Conservation (phyloP, 495 filamentous ascomycete genomes). For the Trichocladium uniseriatum region DNA sequence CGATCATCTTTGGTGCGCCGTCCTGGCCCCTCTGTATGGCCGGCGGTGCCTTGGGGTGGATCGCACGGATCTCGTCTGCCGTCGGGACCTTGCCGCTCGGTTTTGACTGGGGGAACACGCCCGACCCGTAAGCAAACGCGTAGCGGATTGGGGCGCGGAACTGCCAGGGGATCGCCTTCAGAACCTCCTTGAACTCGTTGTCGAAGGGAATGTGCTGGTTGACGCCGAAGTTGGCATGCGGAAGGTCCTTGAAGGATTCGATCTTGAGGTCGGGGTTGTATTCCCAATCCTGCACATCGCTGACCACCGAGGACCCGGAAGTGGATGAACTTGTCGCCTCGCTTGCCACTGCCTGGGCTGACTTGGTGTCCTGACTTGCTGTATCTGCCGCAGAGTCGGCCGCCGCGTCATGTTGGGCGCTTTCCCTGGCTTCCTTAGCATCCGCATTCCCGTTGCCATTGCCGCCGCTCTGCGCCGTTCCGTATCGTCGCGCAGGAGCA, state of each 20-base stretch:
- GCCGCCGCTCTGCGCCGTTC: conserved; percentile 9
- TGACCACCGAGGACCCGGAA: conserved; percentile 24
- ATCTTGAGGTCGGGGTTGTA: conserved; percentile 67
- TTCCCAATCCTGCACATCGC: conserved; percentile 56
- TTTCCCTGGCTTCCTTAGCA: conserved; percentile 15
- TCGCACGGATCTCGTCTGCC: conserved; percentile 44
- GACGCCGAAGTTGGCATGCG: conserved; percentile 78
- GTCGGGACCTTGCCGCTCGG: conserved; percentile 34
- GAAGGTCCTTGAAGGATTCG: conserved; percentile 74
- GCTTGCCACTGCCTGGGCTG: conserved; percentile 15
- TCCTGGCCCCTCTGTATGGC: conserved; percentile 75
- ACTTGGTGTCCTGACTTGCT: conserved; percentile 18
- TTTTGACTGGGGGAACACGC: conserved; percentile 79
- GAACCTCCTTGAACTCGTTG: conserved; percentile 81
- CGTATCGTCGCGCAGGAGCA: conserved; percentile 12
- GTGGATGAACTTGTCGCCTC: conserved; percentile 22
- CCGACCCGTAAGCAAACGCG: conserved; percentile 94
- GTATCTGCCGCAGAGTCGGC: conserved; percentile 18
- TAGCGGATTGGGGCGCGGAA: conserved; percentile 91
- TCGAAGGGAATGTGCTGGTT: conserved; percentile 95
- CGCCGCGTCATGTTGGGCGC: conserved; percentile 15
- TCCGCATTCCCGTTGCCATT: background rate
- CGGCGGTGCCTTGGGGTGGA: conserved; percentile 67
- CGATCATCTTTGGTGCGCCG: conserved; percentile 89
- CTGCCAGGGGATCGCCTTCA: conserved; percentile 83